Evolutionary conservation across 73 alveolate genomes (phyloP).

Genomic region (Tetrahymena malaccensis): DNA sequence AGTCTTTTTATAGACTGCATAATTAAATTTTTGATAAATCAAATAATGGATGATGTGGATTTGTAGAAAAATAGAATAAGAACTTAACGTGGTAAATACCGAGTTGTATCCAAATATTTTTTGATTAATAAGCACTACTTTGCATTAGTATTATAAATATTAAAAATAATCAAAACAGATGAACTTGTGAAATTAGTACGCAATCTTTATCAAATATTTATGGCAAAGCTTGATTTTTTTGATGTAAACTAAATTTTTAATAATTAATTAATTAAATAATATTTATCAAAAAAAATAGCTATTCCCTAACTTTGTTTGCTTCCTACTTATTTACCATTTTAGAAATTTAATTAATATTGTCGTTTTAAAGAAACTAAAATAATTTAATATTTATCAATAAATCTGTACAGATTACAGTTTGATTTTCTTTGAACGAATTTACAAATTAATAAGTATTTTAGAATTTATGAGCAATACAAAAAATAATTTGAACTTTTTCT

Average conservation of each 20-base stretch:
- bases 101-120: background rate
- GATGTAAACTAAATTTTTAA: background rate
- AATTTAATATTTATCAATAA: no score
- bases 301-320: no score
- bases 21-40: no score
- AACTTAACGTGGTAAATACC: background rate
- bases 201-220: background rate
- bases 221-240: background rate
- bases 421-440: no score
- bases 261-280: no score
- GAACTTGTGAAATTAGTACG: background rate
- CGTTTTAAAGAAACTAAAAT: no score
- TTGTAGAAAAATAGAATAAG: background rate
- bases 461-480: no score
- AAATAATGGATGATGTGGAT: background rate
- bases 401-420: no score
- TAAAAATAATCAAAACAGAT: background rate
- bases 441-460: no score
- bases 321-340: no score
- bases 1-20: background rate
- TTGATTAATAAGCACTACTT: background rate
- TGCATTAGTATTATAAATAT: background rate
- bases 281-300: no score
- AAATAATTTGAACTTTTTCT: no score
- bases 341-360: background rate